phyloP scores from a whole-genome alignment of 148 eudicot genomes.

The Linanthus parryae region DNA sequence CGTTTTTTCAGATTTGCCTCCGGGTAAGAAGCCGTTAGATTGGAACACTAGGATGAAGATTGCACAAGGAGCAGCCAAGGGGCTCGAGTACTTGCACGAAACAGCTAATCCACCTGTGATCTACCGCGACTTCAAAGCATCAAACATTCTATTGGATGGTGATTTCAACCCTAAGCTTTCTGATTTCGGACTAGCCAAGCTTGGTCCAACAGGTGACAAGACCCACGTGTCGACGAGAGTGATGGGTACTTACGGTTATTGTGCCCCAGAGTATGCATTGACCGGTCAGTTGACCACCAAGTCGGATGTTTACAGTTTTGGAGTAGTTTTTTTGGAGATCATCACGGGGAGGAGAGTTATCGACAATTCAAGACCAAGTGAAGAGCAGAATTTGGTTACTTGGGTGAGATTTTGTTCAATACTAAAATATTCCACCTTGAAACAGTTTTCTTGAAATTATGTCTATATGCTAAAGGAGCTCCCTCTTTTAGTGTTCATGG shows the following conservation, averaged over 20 bases:
- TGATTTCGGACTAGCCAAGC: conserved; percentile 21
- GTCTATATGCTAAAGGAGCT: no score
- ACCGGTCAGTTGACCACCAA: conserved; percentile 14
- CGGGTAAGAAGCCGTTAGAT: conserved; percentile 13
- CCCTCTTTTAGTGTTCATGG: no score
- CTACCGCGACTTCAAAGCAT: conserved; percentile 22
- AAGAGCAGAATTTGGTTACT: conserved; percentile 16
- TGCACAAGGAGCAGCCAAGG: conserved; percentile 17
- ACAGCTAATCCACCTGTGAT: conserved; percentile 17
- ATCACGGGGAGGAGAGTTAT: conserved; percentile 22
- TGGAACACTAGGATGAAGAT: conserved; percentile 19
- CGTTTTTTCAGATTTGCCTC: conserved; percentile 6
- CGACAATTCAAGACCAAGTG: conserved; percentile 16
- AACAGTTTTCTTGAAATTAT: no score
- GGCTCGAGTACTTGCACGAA: conserved; percentile 21
- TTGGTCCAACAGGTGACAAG: conserved; percentile 17
- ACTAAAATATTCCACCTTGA: no score
- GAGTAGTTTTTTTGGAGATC: conserved; percentile 18
- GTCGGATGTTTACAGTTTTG: conserved; percentile 21
- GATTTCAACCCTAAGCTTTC: conserved; percentile 18
- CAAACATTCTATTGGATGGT: conserved; percentile 14
- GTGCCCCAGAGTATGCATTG: conserved; percentile 17
- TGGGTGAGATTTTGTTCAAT: no score
- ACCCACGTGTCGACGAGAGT: conserved; percentile 15
- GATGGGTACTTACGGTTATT: conserved; percentile 23